These are phyloP conservation scores for Nicotiana obtusifolia DNA, from an alignment of 257 asterid genomes.

Conservation along the genomic window DNA sequence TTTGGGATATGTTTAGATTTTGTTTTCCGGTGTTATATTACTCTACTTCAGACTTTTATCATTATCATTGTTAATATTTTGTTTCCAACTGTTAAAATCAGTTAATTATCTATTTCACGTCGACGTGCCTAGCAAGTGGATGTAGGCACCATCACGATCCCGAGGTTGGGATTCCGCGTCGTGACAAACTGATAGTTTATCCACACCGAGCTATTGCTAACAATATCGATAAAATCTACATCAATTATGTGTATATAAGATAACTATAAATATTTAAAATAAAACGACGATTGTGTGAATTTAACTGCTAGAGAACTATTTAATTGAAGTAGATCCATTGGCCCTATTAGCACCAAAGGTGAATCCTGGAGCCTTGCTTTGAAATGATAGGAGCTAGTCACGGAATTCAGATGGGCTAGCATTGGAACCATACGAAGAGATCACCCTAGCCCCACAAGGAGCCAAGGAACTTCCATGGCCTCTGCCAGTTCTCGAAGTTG, in stretches of 20 bases:
- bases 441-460: too few relatives aligned
- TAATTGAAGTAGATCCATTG: background rate
- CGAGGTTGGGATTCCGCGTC: too few relatives aligned
- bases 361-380: background rate
- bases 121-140: too few relatives aligned
- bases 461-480: conserved; percentile 3
- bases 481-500: background rate
- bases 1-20: too few relatives aligned
- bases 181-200: background rate
- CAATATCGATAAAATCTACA: background rate
- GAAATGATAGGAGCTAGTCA: too few relatives aligned
- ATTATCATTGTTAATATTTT: too few relatives aligned
- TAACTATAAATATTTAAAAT: background rate
- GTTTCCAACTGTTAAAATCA: too few relatives aligned
- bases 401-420: background rate
- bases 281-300: background rate
- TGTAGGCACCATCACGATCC: too few relatives aligned
- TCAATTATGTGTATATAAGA: background rate
- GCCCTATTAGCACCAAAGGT: background rate
- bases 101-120: too few relatives aligned
- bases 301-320: background rate
- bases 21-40: too few relatives aligned
- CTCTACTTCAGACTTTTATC: too few relatives aligned
- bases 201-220: background rate
- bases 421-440: too few relatives aligned